Base-by-base conservation (phyloP, 306 rosid genomes). In the Phaseolus lunatus region DNA sequence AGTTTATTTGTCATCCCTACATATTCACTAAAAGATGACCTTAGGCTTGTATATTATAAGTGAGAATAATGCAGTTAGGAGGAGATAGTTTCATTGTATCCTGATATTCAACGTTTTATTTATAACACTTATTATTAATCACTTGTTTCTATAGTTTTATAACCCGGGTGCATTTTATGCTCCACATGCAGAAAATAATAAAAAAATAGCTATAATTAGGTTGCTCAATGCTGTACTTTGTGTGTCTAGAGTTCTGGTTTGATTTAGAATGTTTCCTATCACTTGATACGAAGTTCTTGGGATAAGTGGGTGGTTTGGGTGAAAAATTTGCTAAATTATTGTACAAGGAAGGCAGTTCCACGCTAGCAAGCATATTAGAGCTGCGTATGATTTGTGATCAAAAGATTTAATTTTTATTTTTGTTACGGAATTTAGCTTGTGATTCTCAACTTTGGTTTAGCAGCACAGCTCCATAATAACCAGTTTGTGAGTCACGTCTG, bases 291-390 rank as follows among this genome's bases (percentile, higher is more conserved):
- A 67, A 19, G 35, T 35, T 77, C 43, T 71, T 11, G 74, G 71
- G 6, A 13, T 29, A 44, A 31, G 47, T 19, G 22, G 20, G 39
- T 56, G 48, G 65, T 82, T 43, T 76, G 78, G 76, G 35, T 33
- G 50, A 72, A 48, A 54, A n/a, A 9, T 20, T 45, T 72, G 23
- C 8, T 47, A 49, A 72, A 18, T 57, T 27, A 50, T 29, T 66
- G 57, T n/a, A 13, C 50, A 37, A 73, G 53, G 53, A 2, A 14
- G 57, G 62, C 3, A 19, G 65, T 72, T 72, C 58, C 57, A 77
- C 54, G 53, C 71, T 72, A 72, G 58, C 84, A 75, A 37, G 70
- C 0, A 43, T 53, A 61, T 56, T 63, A 48, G 70, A 78, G 73
- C 13, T 26, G 66, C 2, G 20, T 37, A 15, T 73, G 76, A 20